A percentile compares a stretch with the other conserved stretches of the same genome.
phyloP scores from a whole-genome alignment of 352 stramenopile species.

The Labyrinthula sp. region DNA sequence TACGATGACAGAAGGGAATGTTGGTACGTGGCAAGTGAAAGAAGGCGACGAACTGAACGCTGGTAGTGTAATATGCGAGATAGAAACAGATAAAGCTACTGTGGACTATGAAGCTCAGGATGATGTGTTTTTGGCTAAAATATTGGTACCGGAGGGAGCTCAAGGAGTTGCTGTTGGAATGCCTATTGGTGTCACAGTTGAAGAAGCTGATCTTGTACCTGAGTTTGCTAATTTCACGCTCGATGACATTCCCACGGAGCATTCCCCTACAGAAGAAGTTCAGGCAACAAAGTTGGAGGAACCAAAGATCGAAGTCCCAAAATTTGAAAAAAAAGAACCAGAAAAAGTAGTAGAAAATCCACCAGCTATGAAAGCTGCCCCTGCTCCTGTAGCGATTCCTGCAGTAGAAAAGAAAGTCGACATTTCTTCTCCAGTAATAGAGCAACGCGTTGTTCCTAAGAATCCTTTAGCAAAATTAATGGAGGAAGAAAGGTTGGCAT shows the following conservation, averaged over 20 bases:
- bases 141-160: constrained; percentile 59
- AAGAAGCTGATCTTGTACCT: constrained; percentile 51
- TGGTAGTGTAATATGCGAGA: constrained; percentile 74
- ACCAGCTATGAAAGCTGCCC: no score
- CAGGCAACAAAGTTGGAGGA: constrained; percentile 36
- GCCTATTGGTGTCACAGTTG: constrained; percentile 76
- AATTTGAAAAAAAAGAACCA: constrained; percentile 1
- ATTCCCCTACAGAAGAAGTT: constrained; percentile 44
- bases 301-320: constrained; percentile 6
- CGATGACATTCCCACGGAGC: constrained; percentile 32
- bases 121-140: constrained; percentile 77
- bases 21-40: constrained; percentile 35
- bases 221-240: constrained; percentile 48
- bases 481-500: no score
- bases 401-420: neutral
- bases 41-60: constrained; percentile 59
- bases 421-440: no score
- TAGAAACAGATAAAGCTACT: constrained; percentile 96
- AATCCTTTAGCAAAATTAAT: no score
- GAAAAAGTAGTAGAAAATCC: neutral
- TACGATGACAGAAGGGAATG: constrained; percentile 30
- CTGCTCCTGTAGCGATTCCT: neutral
- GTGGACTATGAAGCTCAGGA: constrained; percentile 95
- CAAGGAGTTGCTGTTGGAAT: constrained; percentile 65
- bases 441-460: no score